Evolutionary conservation across 345 rosid species (phyloP).

Genomic region (Eucalyptus victrix): DNA sequence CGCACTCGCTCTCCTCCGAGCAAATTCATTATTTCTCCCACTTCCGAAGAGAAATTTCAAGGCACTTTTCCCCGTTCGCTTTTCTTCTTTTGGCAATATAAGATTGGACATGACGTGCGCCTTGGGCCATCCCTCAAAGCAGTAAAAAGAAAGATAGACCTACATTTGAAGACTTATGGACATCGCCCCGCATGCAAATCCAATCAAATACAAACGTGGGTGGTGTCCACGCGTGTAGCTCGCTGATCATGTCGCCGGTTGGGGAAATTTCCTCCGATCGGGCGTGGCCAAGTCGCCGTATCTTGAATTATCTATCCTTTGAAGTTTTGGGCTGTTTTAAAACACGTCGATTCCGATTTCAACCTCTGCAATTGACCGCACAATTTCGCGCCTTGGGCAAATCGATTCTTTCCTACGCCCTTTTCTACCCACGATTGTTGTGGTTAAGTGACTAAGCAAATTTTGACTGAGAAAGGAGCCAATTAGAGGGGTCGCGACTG

Average conservation of each 20-base stretch:
- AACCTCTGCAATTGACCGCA: fast-evolving
- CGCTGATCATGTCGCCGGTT: background rate
- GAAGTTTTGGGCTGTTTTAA: background rate
- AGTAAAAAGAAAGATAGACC: background rate
- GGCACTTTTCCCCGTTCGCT: background rate
- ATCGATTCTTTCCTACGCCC: background rate
- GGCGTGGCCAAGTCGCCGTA: fast-evolving
- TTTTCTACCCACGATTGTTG: background rate
- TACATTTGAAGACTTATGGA: background rate
- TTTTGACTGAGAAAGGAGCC: background rate
- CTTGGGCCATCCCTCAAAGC: background rate
- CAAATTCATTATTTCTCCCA: background rate
- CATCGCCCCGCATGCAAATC: background rate
- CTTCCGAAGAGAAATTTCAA: background rate
- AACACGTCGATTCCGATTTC: background rate
- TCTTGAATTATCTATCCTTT: background rate
- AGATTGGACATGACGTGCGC: background rate
- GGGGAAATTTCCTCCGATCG: background rate
- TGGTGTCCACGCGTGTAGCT: background rate
- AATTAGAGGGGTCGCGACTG: background rate
- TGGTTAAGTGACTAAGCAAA: background rate
- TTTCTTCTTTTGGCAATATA: background rate
- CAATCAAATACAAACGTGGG: background rate
- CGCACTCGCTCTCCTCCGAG: background rate
- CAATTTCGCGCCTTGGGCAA: background rate